Evolutionary conservation across 2,329 filamentous ascomycete genomes (phyloP).

Genomic region (Immersiporthe knoxdaviesiana): DNA sequence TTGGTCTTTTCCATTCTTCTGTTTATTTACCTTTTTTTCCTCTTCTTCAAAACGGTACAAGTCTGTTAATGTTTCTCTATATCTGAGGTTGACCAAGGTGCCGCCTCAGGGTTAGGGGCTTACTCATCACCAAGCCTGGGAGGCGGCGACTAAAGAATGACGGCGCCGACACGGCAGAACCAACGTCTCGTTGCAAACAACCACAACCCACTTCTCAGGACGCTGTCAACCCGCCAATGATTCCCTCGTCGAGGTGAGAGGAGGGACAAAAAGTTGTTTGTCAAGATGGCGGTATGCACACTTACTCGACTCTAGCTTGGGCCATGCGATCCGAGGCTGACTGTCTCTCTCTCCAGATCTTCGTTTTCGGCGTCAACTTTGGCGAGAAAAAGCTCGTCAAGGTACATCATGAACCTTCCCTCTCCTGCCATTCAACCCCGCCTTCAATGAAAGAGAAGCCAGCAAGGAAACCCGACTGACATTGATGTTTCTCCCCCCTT

Average conservation of each 20-base stretch:
- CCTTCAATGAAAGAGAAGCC: constrained; percentile 17
- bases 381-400: constrained; percentile 80
- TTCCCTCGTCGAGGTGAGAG: constrained; percentile 15
- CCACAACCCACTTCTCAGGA: background rate
- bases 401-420: constrained; percentile 54
- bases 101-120: background rate
- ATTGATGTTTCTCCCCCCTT: background rate
- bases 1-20: too few relatives aligned
- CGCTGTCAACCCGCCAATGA: constrained; percentile 8
- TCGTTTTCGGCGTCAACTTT: constrained; percentile 88
- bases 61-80: background rate
- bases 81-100: background rate
- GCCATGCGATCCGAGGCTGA: background rate
- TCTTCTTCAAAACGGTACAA: too few relatives aligned
- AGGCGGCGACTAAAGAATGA: background rate
- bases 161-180: constrained; percentile 18
- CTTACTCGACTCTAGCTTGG: background rate
- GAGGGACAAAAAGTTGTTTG: constrained; percentile 7
- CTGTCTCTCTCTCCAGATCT: constrained; percentile 59
- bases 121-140: background rate
- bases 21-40: too few relatives aligned
- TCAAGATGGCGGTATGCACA: constrained; percentile 20
- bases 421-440: constrained; percentile 21
- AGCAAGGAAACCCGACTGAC: constrained; percentile 4
- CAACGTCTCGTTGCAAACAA: constrained; percentile 4